Conservation (phyloP, 257 asterid genomes). For the Vinca minor region DNA sequence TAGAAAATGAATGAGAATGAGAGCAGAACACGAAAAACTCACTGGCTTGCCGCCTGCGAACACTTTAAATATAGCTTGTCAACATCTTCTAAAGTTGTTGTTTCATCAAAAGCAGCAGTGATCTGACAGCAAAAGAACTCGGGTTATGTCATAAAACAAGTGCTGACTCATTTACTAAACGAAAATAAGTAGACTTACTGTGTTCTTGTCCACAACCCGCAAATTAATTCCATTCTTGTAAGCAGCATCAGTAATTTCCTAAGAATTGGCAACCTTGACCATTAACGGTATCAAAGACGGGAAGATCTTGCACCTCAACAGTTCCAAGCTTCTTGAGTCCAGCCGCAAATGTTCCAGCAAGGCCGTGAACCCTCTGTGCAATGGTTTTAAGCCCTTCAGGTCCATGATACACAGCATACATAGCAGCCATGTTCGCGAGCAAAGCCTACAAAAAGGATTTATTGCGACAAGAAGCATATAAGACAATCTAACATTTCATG, state of each 20-base stretch:
- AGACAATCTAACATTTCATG: background rate
- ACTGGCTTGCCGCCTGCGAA: conserved; percentile 83
- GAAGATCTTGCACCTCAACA: conserved; percentile 81
- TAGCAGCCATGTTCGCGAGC: too few relatives aligned
- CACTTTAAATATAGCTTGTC: conserved; percentile 76
- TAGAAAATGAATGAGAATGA: background rate
- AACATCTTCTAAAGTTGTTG: too few relatives aligned
- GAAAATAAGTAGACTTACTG: conserved; percentile 43
- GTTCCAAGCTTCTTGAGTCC: conserved; percentile 86
- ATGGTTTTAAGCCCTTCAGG: conserved; percentile 93
- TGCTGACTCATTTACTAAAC: background rate
- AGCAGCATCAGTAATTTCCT: too few relatives aligned
- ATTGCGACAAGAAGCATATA: background rate
- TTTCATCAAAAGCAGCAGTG: too few relatives aligned
- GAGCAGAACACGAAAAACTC: conserved; percentile 22
- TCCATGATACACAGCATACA: conserved; percentile 97
- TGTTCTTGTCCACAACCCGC: too few relatives aligned
- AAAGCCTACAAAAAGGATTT: conserved; percentile 21
- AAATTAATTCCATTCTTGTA: too few relatives aligned
- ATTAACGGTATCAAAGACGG: conserved; percentile 94
- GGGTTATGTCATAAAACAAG: conserved; percentile 7
- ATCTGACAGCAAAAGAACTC: conserved; percentile 12
- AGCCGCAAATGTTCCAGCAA: conserved; percentile 70
- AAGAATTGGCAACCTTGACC: conserved; percentile 60
- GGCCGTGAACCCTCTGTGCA: conserved; percentile 89